These are phyloP conservation scores for Ogataea haglerorum DNA, from an alignment of 805 yeast species.

Conservation along the genomic window DNA sequence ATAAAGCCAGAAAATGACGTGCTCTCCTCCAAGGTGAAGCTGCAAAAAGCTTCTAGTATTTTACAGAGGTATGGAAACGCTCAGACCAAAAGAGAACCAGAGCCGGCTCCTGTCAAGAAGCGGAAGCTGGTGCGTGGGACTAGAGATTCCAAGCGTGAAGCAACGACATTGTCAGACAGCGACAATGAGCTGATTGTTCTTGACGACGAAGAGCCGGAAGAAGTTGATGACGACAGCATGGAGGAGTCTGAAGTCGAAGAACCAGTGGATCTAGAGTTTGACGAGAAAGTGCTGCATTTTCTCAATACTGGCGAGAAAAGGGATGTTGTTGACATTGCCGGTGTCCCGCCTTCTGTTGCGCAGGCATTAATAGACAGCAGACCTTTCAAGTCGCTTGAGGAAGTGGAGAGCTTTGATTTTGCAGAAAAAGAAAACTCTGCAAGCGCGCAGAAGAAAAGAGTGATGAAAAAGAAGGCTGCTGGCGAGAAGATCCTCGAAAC, in stretches of 20 bases:
- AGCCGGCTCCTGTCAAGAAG: conserved; percentile 28
- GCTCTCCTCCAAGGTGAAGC: conserved; percentile 28
- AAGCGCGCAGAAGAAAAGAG: conserved; percentile 26
- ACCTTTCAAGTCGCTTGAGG: conserved; percentile 62
- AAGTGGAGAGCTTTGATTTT: conserved; percentile 57
- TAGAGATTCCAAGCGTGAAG: conserved; percentile 16
- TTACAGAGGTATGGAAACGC: conserved; percentile 23
- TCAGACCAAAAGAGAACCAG: conserved; percentile 1
- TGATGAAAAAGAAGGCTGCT: conserved; percentile 46
- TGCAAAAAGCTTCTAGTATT: conserved; percentile 20
- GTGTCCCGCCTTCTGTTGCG: conserved; percentile 65
- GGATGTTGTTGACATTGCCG: conserved; percentile 79
- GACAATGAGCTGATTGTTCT: conserved; percentile 14
- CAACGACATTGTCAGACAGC: conserved; percentile 21
- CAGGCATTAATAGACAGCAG: conserved; percentile 58
- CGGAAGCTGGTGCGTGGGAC: conserved; percentile 26
- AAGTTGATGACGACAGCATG: conserved; percentile 32
- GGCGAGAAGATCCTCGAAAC: conserved; percentile 76
- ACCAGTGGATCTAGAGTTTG: conserved; percentile 40
- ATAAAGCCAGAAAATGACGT: conserved; percentile 21
- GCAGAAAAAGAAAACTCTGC: conserved; percentile 23
- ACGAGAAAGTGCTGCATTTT: conserved; percentile 66
- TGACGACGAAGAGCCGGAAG: conserved; percentile 14
- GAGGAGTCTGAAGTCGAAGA: conserved; percentile 34
- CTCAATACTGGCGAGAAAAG: conserved; percentile 71